Base-by-base conservation (phyloP, 495 filamentous ascomycete species). In the Neohortaea acidophila region DNA sequence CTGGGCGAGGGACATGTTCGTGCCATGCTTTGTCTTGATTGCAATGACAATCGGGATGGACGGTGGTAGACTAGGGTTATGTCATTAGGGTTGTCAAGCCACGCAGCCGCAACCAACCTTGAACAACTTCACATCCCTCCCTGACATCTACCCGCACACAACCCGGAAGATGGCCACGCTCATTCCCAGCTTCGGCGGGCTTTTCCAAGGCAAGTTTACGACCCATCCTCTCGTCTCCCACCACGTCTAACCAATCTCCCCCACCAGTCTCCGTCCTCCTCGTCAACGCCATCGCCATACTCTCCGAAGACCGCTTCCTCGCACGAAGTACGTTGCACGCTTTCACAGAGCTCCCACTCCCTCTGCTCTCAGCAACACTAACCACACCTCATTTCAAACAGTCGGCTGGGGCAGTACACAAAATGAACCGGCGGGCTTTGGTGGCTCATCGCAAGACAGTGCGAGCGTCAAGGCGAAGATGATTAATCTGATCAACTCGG, bases 221-320 rank as follows among this genome's bases (percentile, higher is more conserved):
- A n/a, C n/a, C 55, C 43, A 13, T 11, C 35, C 43, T 33, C 27
- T 15, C 29, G 21, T 17, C 29, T 2, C 4, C 10, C 43, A 21
- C 22, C 19, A 36, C 10, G 14, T 21, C 36, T 23, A 38, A 22
- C 30, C 40, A 9, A 24, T 3, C 17, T 35, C 39, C 44, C 42
- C 43, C 39, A 33, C 19, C 52, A 89, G 84, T 83, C 36, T 67
- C 72, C 41, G 63, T 92, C 56, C 80, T 97, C 53, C 70, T 96
- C 56, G 73, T 86, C 54, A 97, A 97, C 63, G 82, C 83, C 27
- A 82, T 96, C 55, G 83, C 85, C 36, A 77, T 97, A 60, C 77
- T 96, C 34, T 94, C 85, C 51, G 87, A 97, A 72, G 89, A 97
- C 64, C 76, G 91, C 21, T 97, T 97, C 59, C 77, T 97, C 35